These are phyloP conservation scores for Gymnopus androsaceus DNA, from an alignment of 1,284 basidiomycete genomes.

Conservation along the genomic window DNA sequence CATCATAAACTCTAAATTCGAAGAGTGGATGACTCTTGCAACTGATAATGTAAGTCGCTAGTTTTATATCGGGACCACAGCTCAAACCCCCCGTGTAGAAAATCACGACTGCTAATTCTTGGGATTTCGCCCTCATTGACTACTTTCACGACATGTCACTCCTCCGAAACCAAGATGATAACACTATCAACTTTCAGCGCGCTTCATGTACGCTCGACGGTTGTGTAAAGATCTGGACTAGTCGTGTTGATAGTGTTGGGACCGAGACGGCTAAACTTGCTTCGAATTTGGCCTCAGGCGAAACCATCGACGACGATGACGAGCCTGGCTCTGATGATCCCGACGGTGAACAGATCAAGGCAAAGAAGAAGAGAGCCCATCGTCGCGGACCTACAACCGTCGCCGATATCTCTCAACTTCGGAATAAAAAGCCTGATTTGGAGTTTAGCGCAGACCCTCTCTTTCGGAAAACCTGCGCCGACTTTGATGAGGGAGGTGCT, in stretches of 20 bases:
- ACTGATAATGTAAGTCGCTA: constrained; percentile 86
- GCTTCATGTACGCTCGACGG: constrained; percentile 97
- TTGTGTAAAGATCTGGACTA: constrained; percentile 99
- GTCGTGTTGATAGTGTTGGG: constrained; percentile 94
- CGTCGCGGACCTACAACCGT: constrained; percentile 81
- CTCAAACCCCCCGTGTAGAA: constrained; percentile 60
- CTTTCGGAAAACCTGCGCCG: constrained; percentile 97
- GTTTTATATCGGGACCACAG: constrained; percentile 1
- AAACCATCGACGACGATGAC: constrained; percentile 55
- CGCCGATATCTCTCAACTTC: constrained; percentile 77
- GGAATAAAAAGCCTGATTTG: constrained; percentile 90
- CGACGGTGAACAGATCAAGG: constrained; percentile 56
- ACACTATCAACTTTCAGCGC: constrained; percentile 98
- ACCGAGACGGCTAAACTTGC: constrained; percentile 96
- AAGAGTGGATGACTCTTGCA: constrained; percentile 99
- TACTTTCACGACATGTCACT: constrained; percentile 99
- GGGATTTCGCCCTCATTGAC: constrained; percentile 98
- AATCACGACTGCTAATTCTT: constrained; percentile 98
- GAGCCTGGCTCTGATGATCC: constrained; percentile 64
- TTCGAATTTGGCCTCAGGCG: constrained; percentile 83
- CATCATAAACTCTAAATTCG: constrained; percentile 87
- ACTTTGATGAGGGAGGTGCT: constrained; percentile 98
- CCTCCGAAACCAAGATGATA: constrained; percentile 87
- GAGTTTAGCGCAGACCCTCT: constrained; percentile 97
- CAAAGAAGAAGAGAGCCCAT: constrained; percentile 65